These are phyloP conservation scores for Alternaria conjuncta DNA, from an alignment of 2,329 filamentous ascomycete genomes.

Conservation along the genomic window DNA sequence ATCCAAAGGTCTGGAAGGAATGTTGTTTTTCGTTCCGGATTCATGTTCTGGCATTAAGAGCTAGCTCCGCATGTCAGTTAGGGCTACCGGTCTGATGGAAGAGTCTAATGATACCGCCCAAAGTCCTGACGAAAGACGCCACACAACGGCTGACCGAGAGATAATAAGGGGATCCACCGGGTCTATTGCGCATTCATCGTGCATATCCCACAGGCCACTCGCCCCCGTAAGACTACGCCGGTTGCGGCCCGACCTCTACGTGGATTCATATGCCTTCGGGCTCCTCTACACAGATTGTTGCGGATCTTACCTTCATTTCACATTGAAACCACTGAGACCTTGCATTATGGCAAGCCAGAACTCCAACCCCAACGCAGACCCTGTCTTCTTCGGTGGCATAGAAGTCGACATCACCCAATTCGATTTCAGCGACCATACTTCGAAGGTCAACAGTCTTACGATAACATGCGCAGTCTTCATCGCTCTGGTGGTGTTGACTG, in stretches of 20 bases:
- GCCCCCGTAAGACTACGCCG: neutral
- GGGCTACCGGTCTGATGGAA: neutral
- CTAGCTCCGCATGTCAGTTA: neutral
- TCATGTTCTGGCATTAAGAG: neutral
- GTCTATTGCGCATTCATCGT: neutral
- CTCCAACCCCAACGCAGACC: neutral
- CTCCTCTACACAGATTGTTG: neutral
- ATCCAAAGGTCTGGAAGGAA: neutral
- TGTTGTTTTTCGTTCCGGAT: neutral
- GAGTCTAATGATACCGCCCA: neutral
- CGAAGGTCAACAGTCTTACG: slow-evolving; percentile 17
- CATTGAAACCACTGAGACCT: neutral
- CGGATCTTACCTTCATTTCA: neutral
- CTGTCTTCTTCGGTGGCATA: slow-evolving; percentile 15
- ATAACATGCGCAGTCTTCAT: slow-evolving; percentile 29
- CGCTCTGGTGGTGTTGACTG: slow-evolving; percentile 24
- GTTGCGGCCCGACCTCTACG: neutral
- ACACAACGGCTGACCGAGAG: neutral
- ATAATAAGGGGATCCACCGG: neutral
- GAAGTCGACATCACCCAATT: slow-evolving; percentile 29
- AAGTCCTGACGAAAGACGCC: neutral
- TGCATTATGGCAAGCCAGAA: slow-evolving; percentile 2
- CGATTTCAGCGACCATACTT: slow-evolving; percentile 27
- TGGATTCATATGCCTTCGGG: neutral
- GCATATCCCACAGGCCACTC: neutral